Evolutionary conservation across 148 eudicot species (phyloP).

Genomic region (Cornus controversa): DNA sequence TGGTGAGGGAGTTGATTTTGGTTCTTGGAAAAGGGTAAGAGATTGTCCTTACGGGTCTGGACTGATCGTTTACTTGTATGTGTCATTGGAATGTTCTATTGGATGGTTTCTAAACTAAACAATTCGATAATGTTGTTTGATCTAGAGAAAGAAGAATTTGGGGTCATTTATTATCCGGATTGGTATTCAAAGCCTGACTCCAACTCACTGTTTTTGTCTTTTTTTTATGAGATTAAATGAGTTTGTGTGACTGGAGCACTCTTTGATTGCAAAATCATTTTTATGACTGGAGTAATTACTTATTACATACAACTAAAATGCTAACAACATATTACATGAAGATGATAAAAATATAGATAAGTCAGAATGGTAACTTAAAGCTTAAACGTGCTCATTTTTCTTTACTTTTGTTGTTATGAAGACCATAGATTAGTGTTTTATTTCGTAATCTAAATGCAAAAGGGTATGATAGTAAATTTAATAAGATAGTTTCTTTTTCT

Average conservation of each 20-base stretch:
- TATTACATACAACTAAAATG: too few relatives aligned
- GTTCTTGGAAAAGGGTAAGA: not conserved
- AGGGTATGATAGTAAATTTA: too few relatives aligned
- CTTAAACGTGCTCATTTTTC: too few relatives aligned
- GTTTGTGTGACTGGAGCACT: not conserved
- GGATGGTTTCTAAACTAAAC: not conserved
- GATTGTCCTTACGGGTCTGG: not conserved
- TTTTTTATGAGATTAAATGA: not conserved
- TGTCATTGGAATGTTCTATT: not conserved
- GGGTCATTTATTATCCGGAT: not conserved
- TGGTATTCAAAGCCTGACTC: not conserved
- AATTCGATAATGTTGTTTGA: not conserved
- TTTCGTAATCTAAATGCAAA: too few relatives aligned
- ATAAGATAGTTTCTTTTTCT: too few relatives aligned
- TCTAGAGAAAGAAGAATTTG: not conserved
- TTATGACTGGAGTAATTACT: too few relatives aligned
- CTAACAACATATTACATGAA: too few relatives aligned
- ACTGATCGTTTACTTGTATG: not conserved
- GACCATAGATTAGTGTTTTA: too few relatives aligned
- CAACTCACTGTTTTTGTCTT: too few relatives aligned
- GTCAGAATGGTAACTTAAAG: too few relatives aligned
- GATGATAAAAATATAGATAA: too few relatives aligned
- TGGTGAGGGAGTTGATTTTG: not conserved
- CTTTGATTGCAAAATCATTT: not conserved
- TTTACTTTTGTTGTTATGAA: too few relatives aligned